These are phyloP conservation scores for Fistulinella prunicolor DNA, from an alignment of 768 basidiomycete species.

Conservation along the genomic window DNA sequence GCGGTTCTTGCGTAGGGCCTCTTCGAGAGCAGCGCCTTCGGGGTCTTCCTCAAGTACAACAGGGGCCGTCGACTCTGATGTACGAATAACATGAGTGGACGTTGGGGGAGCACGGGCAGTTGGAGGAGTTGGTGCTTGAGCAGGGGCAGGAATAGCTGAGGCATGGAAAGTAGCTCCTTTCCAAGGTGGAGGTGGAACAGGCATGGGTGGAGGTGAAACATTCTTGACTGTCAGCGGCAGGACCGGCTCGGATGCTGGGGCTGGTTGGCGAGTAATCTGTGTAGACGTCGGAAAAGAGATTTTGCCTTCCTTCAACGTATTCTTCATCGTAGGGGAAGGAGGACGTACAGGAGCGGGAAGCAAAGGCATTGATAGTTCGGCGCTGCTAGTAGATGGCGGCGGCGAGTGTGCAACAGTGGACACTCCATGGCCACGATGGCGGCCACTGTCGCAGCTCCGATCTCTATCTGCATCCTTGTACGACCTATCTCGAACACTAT, in stretches of 20 bases:
- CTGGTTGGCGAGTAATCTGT: conserved; percentile 42
- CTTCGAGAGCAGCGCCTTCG: conserved; percentile 77
- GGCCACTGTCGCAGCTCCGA: conserved; percentile 21
- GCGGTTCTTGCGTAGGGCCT: conserved; percentile 63
- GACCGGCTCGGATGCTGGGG: conserved; percentile 34
- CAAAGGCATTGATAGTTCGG: conserved; percentile 44
- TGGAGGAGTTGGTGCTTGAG: conserved; percentile 19
- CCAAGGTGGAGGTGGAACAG: conserved; percentile 38
- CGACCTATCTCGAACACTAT: conserved; percentile 32
- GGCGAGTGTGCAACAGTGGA: conserved; percentile 41
- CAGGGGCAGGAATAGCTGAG: conserved; percentile 21
- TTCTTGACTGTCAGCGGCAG: conserved; percentile 25
- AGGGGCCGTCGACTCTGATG: conserved; percentile 36
- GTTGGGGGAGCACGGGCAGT: too few species aligned
- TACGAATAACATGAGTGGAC: conserved; percentile 17
- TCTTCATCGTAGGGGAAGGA: conserved; percentile 58
- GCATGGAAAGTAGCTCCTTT: conserved; percentile 10
- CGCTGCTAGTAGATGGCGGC: conserved; percentile 40
- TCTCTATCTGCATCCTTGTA: conserved; percentile 32
- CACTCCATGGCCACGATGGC: conserved; percentile 32
- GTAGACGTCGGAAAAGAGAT: conserved; percentile 42
- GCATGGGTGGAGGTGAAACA: too few species aligned
- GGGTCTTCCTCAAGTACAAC: conserved; percentile 58
- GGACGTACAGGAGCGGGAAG: conserved; percentile 55
- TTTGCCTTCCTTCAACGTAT: conserved; percentile 54